Base-by-base conservation (phyloP, 768 basidiomycete species). In the Calvatia gigantea region DNA sequence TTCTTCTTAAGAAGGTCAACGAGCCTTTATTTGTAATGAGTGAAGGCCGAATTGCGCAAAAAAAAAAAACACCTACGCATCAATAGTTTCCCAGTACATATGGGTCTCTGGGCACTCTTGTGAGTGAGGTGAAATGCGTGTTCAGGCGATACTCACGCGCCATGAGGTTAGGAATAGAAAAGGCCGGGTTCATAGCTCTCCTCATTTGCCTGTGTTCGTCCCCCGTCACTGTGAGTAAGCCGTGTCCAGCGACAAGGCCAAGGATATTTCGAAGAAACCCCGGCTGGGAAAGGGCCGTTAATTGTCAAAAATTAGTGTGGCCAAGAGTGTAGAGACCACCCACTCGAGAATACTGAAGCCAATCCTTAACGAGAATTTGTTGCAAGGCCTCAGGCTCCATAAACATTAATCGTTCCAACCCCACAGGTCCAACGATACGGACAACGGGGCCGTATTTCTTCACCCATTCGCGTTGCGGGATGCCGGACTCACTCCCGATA, bases 171-270 rank as follows among this genome's bases (percentile, higher is more conserved):
- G 72, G 66, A 23, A 80, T 68, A 0, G 78, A 78, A 60, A 82
- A 80, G 0, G 80, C 80, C 0, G 80, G 78, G 50, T 77, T 80
- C 76, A 82, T 79, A 1, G 70, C 69, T 59, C 72, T 78, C 32
- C 77, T 75, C 76, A 81, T 77, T 47, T 71, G 72, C 57, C 72
- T 78, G 60, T 80, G 79, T 29, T 75, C 76, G 33, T 74, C 69
- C 4, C 80, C 78, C 1, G 77, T 80, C 15, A 76, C 73, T 0
- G 79, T 79, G 41, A 80, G 62, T 1, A 80, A 65, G 1, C 79
- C 79, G 61, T 76, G 71, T 0, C 78, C 77, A 8, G 76, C 70
- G 3, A 74, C 72, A 4, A 74, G 58, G 3, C 76, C 78, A 4
- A 79, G 62, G 2, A 73, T 64, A 51, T 75, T 66, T 44, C 74